Conservation (phyloP, 768 basidiomycete genomes). For the Boletus vinaceobasis region DNA sequence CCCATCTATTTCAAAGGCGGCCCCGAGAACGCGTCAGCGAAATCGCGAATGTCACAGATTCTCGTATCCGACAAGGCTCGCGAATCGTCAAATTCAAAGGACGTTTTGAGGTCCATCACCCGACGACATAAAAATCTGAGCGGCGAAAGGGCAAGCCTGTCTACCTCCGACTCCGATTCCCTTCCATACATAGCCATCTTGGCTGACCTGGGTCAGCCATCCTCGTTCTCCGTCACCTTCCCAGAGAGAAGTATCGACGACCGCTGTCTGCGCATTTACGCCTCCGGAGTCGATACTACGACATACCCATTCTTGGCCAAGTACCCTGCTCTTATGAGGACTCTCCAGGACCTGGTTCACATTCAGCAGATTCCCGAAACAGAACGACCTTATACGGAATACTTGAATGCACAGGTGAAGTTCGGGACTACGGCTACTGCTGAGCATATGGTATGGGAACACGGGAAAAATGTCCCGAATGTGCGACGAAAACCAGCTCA, state of each 20-base stretch:
- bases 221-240: conserved; percentile 3
- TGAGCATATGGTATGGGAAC: conserved; percentile 8
- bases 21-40: neutral
- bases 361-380: neutral
- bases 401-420: neutral
- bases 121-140: neutral
- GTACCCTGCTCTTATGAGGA: neutral
- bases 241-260: neutral
- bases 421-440: too few species aligned
- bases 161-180: neutral
- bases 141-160: neutral
- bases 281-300: neutral
- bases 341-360: neutral
- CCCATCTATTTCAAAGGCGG: conserved; percentile 12
- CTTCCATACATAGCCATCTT: conserved; percentile 16
- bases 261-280: conserved; percentile 15
- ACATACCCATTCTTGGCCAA: conserved; percentile 10
- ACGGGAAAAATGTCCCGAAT: neutral
- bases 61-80: conserved; percentile 20
- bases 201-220: conserved; percentile 7
- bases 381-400: neutral
- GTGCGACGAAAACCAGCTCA: neutral
- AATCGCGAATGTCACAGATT: conserved; percentile 18
- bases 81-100: neutral
- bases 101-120: neutral